phyloP scores from a whole-genome alignment of 2,329 filamentous ascomycete genomes.

The Monilinia aucupariae region DNA sequence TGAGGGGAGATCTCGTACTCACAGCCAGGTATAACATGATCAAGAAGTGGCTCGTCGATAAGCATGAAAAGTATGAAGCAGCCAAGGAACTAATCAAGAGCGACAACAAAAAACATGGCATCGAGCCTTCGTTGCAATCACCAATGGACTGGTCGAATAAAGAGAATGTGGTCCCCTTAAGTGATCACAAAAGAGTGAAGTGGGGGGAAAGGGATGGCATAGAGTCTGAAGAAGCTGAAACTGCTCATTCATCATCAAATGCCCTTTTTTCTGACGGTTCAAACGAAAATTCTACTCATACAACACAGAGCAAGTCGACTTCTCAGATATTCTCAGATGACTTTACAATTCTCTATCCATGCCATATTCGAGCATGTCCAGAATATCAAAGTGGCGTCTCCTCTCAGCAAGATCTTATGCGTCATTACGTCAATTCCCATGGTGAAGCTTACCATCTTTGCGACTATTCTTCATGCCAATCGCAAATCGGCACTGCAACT shows the following conservation, averaged over 20 bases:
- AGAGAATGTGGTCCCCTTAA: not conserved
- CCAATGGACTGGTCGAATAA: not conserved
- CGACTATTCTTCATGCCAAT: constrained; percentile 8
- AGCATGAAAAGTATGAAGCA: not conserved
- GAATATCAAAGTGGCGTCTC: not conserved
- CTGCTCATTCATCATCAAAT: not conserved
- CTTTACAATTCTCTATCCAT: not conserved
- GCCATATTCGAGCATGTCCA: constrained; percentile 1
- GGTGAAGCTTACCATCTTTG: not conserved
- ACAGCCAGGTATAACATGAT: not conserved
- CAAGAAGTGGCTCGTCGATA: not conserved
- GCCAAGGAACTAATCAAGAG: not conserved
- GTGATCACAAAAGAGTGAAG: not conserved
- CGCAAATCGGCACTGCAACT: not conserved
- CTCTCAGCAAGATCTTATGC: not conserved
- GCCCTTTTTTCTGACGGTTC: not conserved
- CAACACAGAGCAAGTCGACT: not conserved
- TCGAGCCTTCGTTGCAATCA: not conserved
- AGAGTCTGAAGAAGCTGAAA: not conserved
- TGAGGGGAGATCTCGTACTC: not conserved
- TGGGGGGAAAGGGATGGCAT: not conserved
- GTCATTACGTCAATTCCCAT: not conserved
- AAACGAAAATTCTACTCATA: not conserved
- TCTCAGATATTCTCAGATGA: not conserved
- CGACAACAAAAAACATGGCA: not conserved